Evolutionary conservation across 2,329 filamentous ascomycete species (phyloP).

Genomic region (Balansia obtecta): DNA sequence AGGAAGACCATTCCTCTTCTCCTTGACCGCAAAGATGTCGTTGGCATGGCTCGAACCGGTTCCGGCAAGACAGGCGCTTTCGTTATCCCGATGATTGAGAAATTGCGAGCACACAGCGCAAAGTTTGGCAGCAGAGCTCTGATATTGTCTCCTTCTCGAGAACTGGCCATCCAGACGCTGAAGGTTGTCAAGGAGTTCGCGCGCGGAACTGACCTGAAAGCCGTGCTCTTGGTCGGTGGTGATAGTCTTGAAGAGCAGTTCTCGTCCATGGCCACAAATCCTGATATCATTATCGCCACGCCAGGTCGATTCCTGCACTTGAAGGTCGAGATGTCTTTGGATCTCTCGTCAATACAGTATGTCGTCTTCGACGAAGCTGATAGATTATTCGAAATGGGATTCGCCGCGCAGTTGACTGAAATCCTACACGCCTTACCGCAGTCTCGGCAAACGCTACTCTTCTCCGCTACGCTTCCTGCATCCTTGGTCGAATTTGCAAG

Average conservation of each 20-base stretch:
- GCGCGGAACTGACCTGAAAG: constrained; percentile 79
- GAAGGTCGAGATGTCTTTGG: constrained; percentile 90
- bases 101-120: constrained; percentile 74
- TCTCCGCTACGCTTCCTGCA: constrained; percentile 89
- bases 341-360: constrained; percentile 83
- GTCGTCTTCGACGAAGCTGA: constrained; percentile 98
- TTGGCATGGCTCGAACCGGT: constrained; percentile 97
- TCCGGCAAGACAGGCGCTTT: constrained; percentile 98
- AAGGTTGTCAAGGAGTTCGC: constrained; percentile 95
- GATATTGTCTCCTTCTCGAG: constrained; percentile 83
- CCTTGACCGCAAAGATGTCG: constrained; percentile 84
- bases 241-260: constrained; percentile 96
- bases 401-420: constrained; percentile 83
- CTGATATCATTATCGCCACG: constrained; percentile 94
- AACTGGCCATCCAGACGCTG: constrained; percentile 85
- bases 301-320: constrained; percentile 92
- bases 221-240: constrained; percentile 84
- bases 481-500: constrained; percentile 92
- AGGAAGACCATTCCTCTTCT: constrained; percentile 91
- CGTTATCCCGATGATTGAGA: constrained; percentile 96
- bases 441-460: constrained; percentile 79
- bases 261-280: constrained; percentile 80
- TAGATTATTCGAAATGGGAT: constrained; percentile 96
- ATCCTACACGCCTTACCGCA: constrained; percentile 80
- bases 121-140: constrained; percentile 77